A percentile compares a stretch with the other conserved stretches of the same genome.
phyloP scores from a whole-genome alignment of 805 yeast genomes.

The Yamadazyma sp. region DNA sequence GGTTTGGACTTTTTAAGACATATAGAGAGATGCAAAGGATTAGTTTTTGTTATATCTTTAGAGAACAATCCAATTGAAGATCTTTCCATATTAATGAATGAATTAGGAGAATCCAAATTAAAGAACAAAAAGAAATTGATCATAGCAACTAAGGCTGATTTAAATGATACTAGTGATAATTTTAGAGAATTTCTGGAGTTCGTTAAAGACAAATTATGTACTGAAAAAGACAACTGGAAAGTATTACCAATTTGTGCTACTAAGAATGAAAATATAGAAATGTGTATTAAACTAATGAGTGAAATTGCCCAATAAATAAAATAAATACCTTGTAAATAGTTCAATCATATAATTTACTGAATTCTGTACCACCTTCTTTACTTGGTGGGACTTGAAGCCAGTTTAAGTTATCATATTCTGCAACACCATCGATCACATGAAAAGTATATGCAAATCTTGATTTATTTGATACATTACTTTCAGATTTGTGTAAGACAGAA shows the following conservation, averaged over 20 bases:
- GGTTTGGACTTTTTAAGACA: slow-evolving; percentile 91
- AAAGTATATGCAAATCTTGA: slow-evolving; percentile 78
- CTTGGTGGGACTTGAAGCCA: slow-evolving; percentile 78
- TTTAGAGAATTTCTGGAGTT: slow-evolving; percentile 44
- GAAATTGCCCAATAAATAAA: slow-evolving; percentile 37
- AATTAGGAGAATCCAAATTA: slow-evolving; percentile 66
- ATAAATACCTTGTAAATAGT: background rate
- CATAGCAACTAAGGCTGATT: slow-evolving; percentile 93
- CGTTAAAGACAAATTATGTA: slow-evolving; percentile 23
- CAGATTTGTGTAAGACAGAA: slow-evolving; percentile 69
- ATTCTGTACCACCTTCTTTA: slow-evolving; percentile 54
- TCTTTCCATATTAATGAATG: slow-evolving; percentile 57
- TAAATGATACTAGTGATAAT: slow-evolving; percentile 50
- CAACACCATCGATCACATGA: slow-evolving; percentile 69
- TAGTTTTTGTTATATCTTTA: slow-evolving; percentile 81
- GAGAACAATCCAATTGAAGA: slow-evolving; percentile 70
- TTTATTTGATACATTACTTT: slow-evolving; percentile 48
- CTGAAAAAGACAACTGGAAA: slow-evolving; percentile 49
- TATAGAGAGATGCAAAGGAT: slow-evolving; percentile 85
- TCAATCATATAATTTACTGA: slow-evolving; percentile 43
- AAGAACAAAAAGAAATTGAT: slow-evolving; percentile 62
- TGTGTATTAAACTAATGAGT: slow-evolving; percentile 69
- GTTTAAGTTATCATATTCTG: slow-evolving; percentile 59
- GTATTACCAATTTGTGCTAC: slow-evolving; percentile 83
- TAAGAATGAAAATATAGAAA: slow-evolving; percentile 67